Conservation (phyloP, 768 basidiomycete genomes). For the Lactarius indigo region DNA sequence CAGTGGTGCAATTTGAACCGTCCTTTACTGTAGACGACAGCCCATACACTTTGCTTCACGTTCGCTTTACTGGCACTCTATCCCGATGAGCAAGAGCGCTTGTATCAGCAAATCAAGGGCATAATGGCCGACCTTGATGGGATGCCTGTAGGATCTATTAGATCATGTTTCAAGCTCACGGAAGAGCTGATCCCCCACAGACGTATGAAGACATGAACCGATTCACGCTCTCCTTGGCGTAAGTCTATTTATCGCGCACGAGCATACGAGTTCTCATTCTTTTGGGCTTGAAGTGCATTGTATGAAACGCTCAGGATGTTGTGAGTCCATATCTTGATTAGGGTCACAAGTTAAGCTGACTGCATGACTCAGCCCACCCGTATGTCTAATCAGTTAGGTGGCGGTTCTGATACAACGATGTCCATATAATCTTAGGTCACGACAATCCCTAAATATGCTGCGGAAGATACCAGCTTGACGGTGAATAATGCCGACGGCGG, state of each 20-base stretch:
- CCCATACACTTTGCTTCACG: slow-evolving; percentile 37
- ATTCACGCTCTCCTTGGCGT: slow-evolving; percentile 26
- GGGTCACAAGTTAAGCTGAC: neutral
- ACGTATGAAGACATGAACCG: slow-evolving; percentile 27
- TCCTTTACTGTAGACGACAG: slow-evolving; percentile 33
- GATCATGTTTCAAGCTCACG: neutral
- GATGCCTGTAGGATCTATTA: slow-evolving; percentile 6
- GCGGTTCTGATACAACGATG: neutral
- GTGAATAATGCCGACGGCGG: slow-evolving; percentile 38
- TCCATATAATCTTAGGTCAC: slow-evolving; percentile 36
- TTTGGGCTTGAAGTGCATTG: slow-evolving; percentile 36
- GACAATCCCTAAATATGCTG: slow-evolving; percentile 42
- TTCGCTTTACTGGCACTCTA: slow-evolving; percentile 43
- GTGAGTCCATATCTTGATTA: slow-evolving; percentile 8
- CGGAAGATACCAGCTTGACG: slow-evolving; percentile 45
- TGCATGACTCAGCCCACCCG: slow-evolving; percentile 6
- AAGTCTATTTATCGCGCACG: neutral
- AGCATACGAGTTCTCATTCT: neutral
- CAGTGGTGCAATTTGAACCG: neutral
- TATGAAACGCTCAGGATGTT: slow-evolving; percentile 49
- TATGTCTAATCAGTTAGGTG: neutral
- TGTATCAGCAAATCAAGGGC: slow-evolving; percentile 36
- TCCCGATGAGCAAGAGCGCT: slow-evolving; percentile 40
- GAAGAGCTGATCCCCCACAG: slow-evolving; percentile 6
- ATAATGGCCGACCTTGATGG: slow-evolving; percentile 33